Evolutionary conservation across 768 basidiomycete genomes (phyloP), one percentile per base, ranked within the genome.

Genomic region (Leccinum rimulosum): DNA sequence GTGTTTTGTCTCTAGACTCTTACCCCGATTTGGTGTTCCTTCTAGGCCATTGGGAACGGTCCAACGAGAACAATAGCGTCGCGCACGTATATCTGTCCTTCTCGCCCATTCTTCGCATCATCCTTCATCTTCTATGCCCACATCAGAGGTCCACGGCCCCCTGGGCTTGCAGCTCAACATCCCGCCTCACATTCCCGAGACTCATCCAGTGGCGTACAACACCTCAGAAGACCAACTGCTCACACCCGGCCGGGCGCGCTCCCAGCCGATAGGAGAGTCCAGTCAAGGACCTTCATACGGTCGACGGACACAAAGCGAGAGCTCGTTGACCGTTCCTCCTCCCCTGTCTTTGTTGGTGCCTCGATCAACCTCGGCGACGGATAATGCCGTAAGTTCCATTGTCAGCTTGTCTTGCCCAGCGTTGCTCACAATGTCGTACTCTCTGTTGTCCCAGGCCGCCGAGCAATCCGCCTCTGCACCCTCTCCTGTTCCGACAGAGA

Each of bases 401-500:
- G 14, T 40, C 36, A 30, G 6, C 22, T 27, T 14, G 22, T 14
- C 17, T 54, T 22, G n/a, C 9, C 8, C 14, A 35, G 35, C 54
- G 30, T 47, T 17, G 30, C 54, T 66, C 54, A 71, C 50, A n/a
- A 40, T 4, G 38, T 51, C 27, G 30, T 7, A 3, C 28, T 28
- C 28, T 38, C 40, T 38, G 25, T n/a, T 50, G 3, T 43, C 8
- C 38, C 54, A 68, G 59, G 54, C 61, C 54, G 25, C 55, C 45
- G 63, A 65, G 28, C 58, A 58, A 52, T 43, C 61, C 14, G 28
- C 61, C 12, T 61, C 67, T 15, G 64, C 71, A 14, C 71, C 74
- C 6, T 74, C 74, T 3, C 72, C 70, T 17, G 71, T 71, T 0
- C 69, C 72, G 4, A 73, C 72, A 9, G 72, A 73, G 54, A 73